phyloP scores from a whole-genome alignment of 805 yeast species.

The Debaryomyces maramus region DNA sequence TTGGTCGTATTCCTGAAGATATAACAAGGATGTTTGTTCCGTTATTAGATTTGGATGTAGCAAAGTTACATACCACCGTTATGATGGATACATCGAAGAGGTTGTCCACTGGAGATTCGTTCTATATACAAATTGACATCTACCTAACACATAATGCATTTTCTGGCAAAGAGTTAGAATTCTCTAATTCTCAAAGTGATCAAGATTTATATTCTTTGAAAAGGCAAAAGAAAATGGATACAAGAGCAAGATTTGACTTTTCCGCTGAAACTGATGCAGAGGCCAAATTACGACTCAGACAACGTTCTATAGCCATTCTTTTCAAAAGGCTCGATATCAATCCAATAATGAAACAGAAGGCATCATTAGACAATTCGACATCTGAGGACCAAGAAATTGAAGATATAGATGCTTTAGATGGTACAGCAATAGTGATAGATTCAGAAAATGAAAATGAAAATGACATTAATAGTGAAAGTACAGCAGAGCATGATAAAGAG shows the following conservation, averaged over 20 bases:
- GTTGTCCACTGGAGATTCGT: constrained; percentile 73
- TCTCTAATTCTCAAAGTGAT: constrained; percentile 9
- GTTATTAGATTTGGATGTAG: constrained; percentile 53
- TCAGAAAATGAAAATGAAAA: constrained; percentile 21
- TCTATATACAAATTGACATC: constrained; percentile 68
- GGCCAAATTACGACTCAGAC: constrained; percentile 49
- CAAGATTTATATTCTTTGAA: constrained; percentile 9
- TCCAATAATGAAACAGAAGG: constrained; percentile 9
- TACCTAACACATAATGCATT: constrained; percentile 47
- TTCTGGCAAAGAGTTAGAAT: constrained; percentile 12
- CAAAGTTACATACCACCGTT: constrained; percentile 56
- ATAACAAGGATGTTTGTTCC: constrained; percentile 67
- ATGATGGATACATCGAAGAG: constrained; percentile 54
- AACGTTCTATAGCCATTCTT: constrained; percentile 53
- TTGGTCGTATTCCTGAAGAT: constrained; percentile 76
- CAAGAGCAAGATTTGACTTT: constrained; percentile 23
- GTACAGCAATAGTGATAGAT: constrained; percentile 1
- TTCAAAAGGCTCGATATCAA: constrained; percentile 51
- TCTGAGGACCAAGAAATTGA: constrained; percentile 11
- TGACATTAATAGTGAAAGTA: too few relatives aligned
- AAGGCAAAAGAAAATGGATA: constrained; percentile 16
- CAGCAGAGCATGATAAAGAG: too few relatives aligned
- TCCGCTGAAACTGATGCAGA: constrained; percentile 55
- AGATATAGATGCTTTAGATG: constrained; percentile 7
- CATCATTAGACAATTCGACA: constrained; percentile 4